A percentile compares a stretch with the other conserved stretches of the same genome.
Evolutionary conservation across 2,329 filamentous ascomycete genomes (phyloP).

Genomic region (Calonectria ilicicola): DNA sequence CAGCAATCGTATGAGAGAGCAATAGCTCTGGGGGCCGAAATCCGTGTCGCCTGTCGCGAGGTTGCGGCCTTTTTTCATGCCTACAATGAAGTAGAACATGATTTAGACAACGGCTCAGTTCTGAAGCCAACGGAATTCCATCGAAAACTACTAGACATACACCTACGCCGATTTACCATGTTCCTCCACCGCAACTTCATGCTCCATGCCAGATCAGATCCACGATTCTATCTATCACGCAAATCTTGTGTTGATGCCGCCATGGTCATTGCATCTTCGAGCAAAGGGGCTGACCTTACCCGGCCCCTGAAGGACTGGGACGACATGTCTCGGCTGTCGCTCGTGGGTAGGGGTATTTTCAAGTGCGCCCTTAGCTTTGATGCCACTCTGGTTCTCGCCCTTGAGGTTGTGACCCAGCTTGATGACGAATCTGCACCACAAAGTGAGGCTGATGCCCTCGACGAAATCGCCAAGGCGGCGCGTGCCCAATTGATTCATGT

Average conservation of each 20-base stretch:
- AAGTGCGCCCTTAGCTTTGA: conserved; percentile 43
- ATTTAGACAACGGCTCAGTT: neutral
- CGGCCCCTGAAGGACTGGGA: conserved; percentile 34
- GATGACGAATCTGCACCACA: conserved; percentile 36
- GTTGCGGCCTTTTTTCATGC: conserved; percentile 38
- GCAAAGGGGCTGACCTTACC: conserved; percentile 29
- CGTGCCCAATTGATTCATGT: conserved; percentile 36
- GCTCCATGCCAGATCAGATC: conserved; percentile 36
- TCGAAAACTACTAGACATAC: conserved; percentile 39
- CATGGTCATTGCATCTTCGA: conserved; percentile 36
- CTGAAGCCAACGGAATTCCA: conserved; percentile 37
- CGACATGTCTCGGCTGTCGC: conserved; percentile 36
- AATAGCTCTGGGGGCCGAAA: conserved; percentile 30
- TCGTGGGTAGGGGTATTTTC: conserved; percentile 41
- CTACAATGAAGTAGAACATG: neutral
- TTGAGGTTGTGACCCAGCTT: conserved; percentile 39
- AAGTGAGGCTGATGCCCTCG: conserved; percentile 37
- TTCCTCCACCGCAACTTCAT: conserved; percentile 44
- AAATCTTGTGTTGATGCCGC: conserved; percentile 41
- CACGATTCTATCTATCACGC: conserved; percentile 42
- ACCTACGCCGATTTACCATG: conserved; percentile 41
- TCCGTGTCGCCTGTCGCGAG: conserved; percentile 38
- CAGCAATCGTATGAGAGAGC: conserved; percentile 37
- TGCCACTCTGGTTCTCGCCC: conserved; percentile 37
- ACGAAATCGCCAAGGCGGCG: conserved; percentile 35